Percentiles rank a stretch among this genome's conserved stretches.
Conservation (phyloP, 257 asterid species). For the Plantago major region DNA sequence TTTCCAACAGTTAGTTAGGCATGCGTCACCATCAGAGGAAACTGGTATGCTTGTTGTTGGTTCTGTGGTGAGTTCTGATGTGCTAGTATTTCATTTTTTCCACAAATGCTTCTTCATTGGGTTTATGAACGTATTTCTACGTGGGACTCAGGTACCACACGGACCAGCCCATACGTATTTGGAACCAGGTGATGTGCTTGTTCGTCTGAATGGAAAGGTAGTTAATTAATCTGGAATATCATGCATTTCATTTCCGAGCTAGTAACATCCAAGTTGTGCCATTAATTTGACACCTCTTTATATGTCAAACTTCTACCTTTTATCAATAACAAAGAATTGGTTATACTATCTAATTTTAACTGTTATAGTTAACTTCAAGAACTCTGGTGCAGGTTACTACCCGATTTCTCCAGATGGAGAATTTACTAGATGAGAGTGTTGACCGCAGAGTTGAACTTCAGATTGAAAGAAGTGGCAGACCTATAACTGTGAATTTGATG, state of each 20-base stretch:
- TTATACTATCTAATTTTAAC: too few species aligned
- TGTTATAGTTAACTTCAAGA: not conserved
- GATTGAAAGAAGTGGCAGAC: slow-evolving; percentile 94
- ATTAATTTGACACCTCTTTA: too few species aligned
- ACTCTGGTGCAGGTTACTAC: slow-evolving; percentile 71
- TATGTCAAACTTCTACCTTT: too few species aligned
- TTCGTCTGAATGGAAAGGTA: slow-evolving; percentile 7
- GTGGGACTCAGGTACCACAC: slow-evolving; percentile 9
- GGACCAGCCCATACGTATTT: slow-evolving; percentile 1
- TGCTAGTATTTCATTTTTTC: slow-evolving; percentile 2
- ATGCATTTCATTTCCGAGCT: not conserved
- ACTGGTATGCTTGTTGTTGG: slow-evolving; percentile 99
- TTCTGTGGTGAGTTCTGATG: slow-evolving; percentile 70
- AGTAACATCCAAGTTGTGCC: too few species aligned
- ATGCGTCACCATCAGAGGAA: slow-evolving; percentile 84
- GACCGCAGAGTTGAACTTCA: slow-evolving; percentile 67
- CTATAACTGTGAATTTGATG: slow-evolving; percentile 65
- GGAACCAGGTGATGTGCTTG: slow-evolving; percentile 11
- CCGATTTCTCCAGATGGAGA: slow-evolving; percentile 90
- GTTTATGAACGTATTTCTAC: not conserved
- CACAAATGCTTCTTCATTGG: not conserved
- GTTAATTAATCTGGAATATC: not conserved
- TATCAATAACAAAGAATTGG: too few species aligned
- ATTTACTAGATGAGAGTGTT: slow-evolving; percentile 83
- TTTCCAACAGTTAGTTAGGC: slow-evolving; percentile 75